Percentiles rank a stretch among this genome's conserved stretches.
Conservation (phyloP, 2,329 filamentous ascomycete genomes). For the Apiospora saccharicola region DNA sequence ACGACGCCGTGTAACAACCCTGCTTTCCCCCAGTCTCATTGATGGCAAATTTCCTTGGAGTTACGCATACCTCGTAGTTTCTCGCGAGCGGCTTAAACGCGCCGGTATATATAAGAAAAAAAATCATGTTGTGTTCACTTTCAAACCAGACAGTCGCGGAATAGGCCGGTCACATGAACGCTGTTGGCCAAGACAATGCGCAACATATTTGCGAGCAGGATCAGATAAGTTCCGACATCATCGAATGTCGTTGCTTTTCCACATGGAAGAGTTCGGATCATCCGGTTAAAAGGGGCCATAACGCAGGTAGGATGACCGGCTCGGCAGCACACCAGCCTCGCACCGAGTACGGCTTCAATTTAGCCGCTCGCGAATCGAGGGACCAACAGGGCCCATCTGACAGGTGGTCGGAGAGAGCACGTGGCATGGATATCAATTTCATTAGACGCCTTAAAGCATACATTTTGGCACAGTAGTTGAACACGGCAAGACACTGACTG, state of each 20-base stretch:
- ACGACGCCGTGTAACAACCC: neutral
- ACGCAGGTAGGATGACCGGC: neutral
- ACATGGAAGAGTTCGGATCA: neutral
- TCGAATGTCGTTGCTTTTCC: neutral
- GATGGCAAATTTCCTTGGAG: too few species aligned
- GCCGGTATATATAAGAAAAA: neutral
- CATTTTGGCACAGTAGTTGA: conserved; percentile 2
- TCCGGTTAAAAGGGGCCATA: conserved; percentile 1
- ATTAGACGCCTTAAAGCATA: conserved; percentile 18
- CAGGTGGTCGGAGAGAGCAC: neutral
- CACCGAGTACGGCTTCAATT: neutral
- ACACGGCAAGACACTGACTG: conserved; percentile 17
- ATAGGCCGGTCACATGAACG: neutral
- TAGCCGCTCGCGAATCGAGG: conserved; percentile 10
- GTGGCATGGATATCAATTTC: conserved; percentile 21
- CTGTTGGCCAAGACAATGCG: neutral
- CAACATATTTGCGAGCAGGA: neutral
- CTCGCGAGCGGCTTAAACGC: neutral
- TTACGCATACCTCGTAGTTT: too few species aligned
- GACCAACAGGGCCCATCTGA: neutral
- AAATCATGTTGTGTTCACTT: neutral
- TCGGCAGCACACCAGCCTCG: neutral
- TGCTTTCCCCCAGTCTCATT: neutral
- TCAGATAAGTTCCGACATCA: too few species aligned
- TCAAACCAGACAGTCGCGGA: neutral